These are phyloP conservation scores for Aureobasidium pullulans DNA, from an alignment of 2,329 filamentous ascomycete genomes.

Conservation along the genomic window DNA sequence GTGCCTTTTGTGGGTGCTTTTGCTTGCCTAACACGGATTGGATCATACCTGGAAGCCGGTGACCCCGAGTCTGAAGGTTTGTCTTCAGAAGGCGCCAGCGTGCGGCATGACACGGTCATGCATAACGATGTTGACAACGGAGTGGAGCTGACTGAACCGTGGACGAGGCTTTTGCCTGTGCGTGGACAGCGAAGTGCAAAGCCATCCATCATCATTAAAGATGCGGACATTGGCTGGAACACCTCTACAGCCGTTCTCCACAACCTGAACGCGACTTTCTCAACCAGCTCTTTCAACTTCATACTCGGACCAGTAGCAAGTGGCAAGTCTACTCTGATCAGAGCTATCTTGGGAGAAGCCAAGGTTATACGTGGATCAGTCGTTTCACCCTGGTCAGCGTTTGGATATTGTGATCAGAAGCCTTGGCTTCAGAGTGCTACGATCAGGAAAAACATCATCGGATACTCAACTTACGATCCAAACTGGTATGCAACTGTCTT, in stretches of 20 bases:
- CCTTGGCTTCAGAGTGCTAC: not conserved
- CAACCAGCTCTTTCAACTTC: too few relatives aligned
- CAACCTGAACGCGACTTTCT: too few relatives aligned
- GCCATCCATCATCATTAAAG: not conserved
- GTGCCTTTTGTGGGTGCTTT: not conserved
- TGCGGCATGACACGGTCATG: not conserved
- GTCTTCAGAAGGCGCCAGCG: not conserved
- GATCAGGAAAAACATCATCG: not conserved
- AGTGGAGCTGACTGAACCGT: not conserved
- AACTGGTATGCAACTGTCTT: constrained; percentile 31
- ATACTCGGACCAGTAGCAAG: not conserved
- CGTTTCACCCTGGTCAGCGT: too few relatives aligned
- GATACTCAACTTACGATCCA: not conserved
- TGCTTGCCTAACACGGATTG: not conserved
- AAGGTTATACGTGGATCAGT: not conserved
- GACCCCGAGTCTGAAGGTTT: not conserved
- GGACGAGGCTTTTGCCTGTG: not conserved
- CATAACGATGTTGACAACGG: not conserved
- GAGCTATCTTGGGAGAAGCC: not conserved
- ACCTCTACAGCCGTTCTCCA: not conserved
- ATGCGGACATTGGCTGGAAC: not conserved
- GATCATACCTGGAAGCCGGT: not conserved
- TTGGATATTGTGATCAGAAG: not conserved
- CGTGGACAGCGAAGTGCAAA: not conserved
- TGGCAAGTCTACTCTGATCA: not conserved